Percentiles rank a stretch among this genome's conserved stretches.
Conservation (phyloP, 2,329 filamentous ascomycete genomes). For the Sporothrix inflata region DNA sequence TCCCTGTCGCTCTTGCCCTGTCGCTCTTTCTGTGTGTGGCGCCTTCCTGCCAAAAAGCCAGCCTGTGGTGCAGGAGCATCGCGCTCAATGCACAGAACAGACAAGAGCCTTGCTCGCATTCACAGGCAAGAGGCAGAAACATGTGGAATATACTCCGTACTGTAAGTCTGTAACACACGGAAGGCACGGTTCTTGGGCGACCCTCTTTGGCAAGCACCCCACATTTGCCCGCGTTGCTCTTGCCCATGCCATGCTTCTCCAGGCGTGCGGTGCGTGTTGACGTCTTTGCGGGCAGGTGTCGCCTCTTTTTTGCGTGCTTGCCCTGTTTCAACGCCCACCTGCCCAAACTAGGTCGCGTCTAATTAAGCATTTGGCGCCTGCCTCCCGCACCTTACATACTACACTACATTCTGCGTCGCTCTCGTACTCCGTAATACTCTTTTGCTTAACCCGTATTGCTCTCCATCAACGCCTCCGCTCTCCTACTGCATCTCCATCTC, state of each 20-base stretch:
- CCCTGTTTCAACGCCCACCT: conserved; percentile 6
- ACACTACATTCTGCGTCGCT: background rate
- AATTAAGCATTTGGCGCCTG: conserved; percentile 15
- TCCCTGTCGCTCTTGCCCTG: background rate
- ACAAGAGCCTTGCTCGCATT: background rate
- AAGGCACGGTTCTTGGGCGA: background rate
- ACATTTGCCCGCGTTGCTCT: conserved; percentile 19
- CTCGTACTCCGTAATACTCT: conserved; percentile 7
- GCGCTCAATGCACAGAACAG: background rate
- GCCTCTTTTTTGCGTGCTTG: conserved; percentile 12
- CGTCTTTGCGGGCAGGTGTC: conserved; percentile 10
- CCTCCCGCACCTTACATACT: background rate
- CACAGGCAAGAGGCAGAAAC: background rate
- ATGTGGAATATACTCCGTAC: background rate
- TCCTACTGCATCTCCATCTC: conserved; percentile 16
- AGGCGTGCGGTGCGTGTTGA: conserved; percentile 10
- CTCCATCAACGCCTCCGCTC: background rate
- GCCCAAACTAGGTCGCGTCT: conserved; percentile 15
- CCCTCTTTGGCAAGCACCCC: conserved; percentile 20
- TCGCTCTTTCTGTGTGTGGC: background rate
- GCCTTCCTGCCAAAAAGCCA: background rate
- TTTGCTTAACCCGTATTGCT: background rate
- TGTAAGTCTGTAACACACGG: background rate
- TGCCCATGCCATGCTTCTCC: conserved; percentile 21
- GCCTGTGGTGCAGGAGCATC: background rate